Evolutionary conservation across 306 rosid genomes (phyloP).

Genomic region (Begonia fuchsioides): DNA sequence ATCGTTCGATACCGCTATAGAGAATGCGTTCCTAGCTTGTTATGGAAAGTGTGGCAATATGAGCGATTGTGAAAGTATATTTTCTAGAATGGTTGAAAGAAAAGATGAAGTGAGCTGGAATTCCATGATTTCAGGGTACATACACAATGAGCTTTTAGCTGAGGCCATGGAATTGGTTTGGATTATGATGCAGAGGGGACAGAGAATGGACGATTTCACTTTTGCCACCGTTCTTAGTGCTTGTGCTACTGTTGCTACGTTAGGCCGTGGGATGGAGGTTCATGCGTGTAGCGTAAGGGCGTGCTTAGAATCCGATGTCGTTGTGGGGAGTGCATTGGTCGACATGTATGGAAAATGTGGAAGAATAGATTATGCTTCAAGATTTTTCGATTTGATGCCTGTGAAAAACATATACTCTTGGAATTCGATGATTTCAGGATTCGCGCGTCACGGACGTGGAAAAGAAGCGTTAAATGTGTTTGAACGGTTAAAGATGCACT

Average conservation of each 20-base stretch:
- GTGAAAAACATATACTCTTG: slow-evolving; percentile 63
- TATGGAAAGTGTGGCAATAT: slow-evolving; percentile 61
- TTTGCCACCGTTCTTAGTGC: slow-evolving; percentile 91
- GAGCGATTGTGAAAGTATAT: slow-evolving; percentile 55
- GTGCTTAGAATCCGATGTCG: slow-evolving; percentile 64
- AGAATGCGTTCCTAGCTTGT: slow-evolving; percentile 71
- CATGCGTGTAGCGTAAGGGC: slow-evolving; percentile 71
- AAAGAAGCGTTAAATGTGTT: slow-evolving; percentile 53
- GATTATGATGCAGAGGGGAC: slow-evolving; percentile 79
- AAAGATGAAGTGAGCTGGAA: slow-evolving; percentile 86
- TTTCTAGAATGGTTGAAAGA: slow-evolving; percentile 53
- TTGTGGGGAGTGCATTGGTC: slow-evolving; percentile 76
- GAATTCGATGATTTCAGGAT: slow-evolving; percentile 92
- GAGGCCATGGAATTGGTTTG: slow-evolving; percentile 76
- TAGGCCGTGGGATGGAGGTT: slow-evolving; percentile 87
- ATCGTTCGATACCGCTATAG: slow-evolving; percentile 40
- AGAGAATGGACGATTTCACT: slow-evolving; percentile 67
- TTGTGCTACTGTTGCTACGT: slow-evolving; percentile 81
- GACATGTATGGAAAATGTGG: slow-evolving; percentile 96
- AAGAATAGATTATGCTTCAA: slow-evolving; percentile 74
- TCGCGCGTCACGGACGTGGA: slow-evolving; percentile 83
- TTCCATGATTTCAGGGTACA: slow-evolving; percentile 84
- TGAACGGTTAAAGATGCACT: slow-evolving; percentile 45
- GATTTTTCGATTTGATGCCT: slow-evolving; percentile 70
- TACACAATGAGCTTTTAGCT: slow-evolving; percentile 54